phyloP scores from a whole-genome alignment of 2,329 filamentous ascomycete species.

The Nemania sp. region DNA sequence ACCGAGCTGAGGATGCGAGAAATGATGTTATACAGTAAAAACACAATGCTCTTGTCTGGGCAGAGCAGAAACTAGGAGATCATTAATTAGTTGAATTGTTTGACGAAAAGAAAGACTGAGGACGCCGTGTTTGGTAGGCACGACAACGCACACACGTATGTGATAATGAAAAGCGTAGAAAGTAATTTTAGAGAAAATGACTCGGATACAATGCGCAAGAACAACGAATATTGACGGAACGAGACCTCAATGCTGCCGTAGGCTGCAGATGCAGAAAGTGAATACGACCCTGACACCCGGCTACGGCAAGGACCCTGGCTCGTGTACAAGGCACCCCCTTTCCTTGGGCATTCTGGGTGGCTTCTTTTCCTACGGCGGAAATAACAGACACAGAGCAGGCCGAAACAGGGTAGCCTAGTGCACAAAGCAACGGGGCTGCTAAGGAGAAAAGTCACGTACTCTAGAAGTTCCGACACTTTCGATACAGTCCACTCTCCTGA shows the following conservation, averaged over 20 bases:
- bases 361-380: slow-evolving; percentile 30
- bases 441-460: slow-evolving; percentile 46
- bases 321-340: slow-evolving; percentile 17
- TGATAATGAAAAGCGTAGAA: slow-evolving; percentile 1
- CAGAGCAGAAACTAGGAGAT: slow-evolving; percentile 15
- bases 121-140: too few relatives aligned
- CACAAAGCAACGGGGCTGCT: slow-evolving; percentile 33
- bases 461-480: slow-evolving; percentile 46
- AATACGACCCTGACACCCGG: slow-evolving; percentile 20
- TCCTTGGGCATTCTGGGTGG: slow-evolving; percentile 19
- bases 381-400: slow-evolving; percentile 26
- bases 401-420: slow-evolving; percentile 33
- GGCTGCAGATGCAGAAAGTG: slow-evolving; percentile 16
- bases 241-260: slow-evolving; percentile 14
- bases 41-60: slow-evolving; percentile 10
- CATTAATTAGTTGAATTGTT: slow-evolving; percentile 16
- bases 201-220: slow-evolving; percentile 1
- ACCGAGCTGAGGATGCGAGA: slow-evolving; percentile 2
- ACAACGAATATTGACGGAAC: slow-evolving; percentile 12
- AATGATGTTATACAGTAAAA: slow-evolving; percentile 14
- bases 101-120: not conserved
- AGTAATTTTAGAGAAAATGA: slow-evolving; percentile 7
- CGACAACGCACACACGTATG: too few relatives aligned
- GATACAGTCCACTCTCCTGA: slow-evolving; percentile 37
- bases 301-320: slow-evolving; percentile 11